phyloP scores from a whole-genome alignment of 176 grass and related monocot genomes.

The Raddia guianensis region DNA sequence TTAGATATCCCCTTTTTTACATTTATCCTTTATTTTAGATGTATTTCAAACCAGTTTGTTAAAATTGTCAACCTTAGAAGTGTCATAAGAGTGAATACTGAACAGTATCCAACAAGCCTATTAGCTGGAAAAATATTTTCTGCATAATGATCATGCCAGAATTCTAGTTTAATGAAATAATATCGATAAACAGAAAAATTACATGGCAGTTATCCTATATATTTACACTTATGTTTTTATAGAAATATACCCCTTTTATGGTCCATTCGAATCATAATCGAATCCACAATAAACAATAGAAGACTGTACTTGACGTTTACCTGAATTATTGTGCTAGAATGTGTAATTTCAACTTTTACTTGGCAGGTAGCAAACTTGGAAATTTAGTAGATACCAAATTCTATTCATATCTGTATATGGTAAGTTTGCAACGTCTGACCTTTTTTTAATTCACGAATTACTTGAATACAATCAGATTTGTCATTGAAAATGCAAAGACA shows the following conservation, averaged over 20 bases:
- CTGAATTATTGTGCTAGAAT: slow-evolving; percentile 2
- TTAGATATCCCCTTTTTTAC: neutral
- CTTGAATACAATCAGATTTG: slow-evolving; percentile 5
- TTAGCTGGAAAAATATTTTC: slow-evolving; percentile 16
- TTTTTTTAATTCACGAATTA: neutral
- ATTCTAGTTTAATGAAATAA: neutral
- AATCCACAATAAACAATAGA: neutral
- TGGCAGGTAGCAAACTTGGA: neutral
- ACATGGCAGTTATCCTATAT: neutral
- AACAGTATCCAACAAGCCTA: slow-evolving; percentile 8
- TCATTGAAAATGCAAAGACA: neutral
- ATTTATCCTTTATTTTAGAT: slow-evolving; percentile 13
- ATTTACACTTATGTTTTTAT: neutral
- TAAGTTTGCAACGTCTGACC: slow-evolving; percentile 3
- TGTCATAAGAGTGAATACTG: neutral
- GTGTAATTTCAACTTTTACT: neutral
- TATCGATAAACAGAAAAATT: slow-evolving; percentile 2
- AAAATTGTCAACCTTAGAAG: neutral
- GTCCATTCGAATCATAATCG: neutral
- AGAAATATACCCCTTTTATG: neutral
- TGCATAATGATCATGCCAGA: neutral
- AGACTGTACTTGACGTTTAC: neutral
- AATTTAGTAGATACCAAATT: neutral
- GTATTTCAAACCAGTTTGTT: neutral
- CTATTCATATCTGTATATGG: neutral